A percentile compares a stretch with the other conserved stretches of the same genome.
Evolutionary conservation across 352 stramenopile species (phyloP).

Genomic region (Pythium aristosporum): DNA sequence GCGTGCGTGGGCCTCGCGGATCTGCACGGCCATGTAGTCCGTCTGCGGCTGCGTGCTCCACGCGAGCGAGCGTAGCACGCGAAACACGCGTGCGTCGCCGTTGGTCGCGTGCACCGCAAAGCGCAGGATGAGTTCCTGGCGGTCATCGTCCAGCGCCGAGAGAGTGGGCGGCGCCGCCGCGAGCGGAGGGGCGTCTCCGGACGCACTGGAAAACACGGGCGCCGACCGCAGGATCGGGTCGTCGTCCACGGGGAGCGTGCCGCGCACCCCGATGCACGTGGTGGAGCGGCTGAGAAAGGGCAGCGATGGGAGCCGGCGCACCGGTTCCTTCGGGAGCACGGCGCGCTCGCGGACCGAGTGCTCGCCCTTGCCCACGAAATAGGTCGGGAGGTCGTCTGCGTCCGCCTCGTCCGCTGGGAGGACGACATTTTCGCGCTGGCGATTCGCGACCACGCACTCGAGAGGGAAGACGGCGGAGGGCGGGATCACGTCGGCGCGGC

Average conservation of each 20-base stretch:
- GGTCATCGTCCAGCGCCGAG: constrained; percentile 58
- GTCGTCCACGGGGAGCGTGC: constrained; percentile 61
- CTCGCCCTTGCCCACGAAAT: constrained; percentile 50
- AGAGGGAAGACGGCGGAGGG: constrained; percentile 23
- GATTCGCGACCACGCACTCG: constrained; percentile 2
- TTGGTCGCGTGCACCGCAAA: constrained; percentile 45
- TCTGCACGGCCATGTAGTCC: constrained; percentile 54
- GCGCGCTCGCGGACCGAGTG: constrained; percentile 31
- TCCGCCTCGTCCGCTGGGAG: constrained; percentile 7
- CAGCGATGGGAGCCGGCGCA: constrained; percentile 39
- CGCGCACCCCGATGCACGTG: constrained; percentile 54
- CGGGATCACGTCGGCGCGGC: neutral
- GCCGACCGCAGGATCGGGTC: constrained; percentile 84
- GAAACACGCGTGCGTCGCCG: constrained; percentile 43
- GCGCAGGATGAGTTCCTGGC: constrained; percentile 62
- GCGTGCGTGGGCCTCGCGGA: constrained; percentile 10
- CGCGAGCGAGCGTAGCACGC: constrained; percentile 43
- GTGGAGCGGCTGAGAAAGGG: constrained; percentile 54
- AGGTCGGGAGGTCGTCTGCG: constrained; percentile 30
- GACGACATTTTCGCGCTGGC: constrained; percentile 22
- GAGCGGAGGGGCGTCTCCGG: constrained; percentile 27
- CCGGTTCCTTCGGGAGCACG: constrained; percentile 37
- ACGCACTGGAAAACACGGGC: constrained; percentile 44
- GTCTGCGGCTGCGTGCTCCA: constrained; percentile 54
- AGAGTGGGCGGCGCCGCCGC: constrained; percentile 38